phyloP scores from a whole-genome alignment of 2,329 filamentous ascomycete genomes.

The Onygenales sp. region DNA sequence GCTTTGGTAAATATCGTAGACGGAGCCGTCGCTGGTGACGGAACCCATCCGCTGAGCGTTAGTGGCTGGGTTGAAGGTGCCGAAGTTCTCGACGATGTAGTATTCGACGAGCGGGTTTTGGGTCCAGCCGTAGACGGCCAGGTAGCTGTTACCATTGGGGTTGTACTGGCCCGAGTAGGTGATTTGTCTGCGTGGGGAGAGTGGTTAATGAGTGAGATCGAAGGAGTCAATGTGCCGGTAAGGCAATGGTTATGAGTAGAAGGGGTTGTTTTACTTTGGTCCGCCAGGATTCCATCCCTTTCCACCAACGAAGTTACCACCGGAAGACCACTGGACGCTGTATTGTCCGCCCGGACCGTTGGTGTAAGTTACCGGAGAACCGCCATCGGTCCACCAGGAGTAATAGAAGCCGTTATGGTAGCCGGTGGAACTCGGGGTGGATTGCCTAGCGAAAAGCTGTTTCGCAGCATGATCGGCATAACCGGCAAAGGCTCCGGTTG shows the following conservation, averaged over 20 bases:
- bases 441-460: slow-evolving; percentile 5
- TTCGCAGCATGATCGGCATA: no score
- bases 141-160: slow-evolving; percentile 42
- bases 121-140: slow-evolving; percentile 30
- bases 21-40: slow-evolving; percentile 21
- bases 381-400: slow-evolving; percentile 51
- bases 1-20: slow-evolving; percentile 22
- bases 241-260: background rate
- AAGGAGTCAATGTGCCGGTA: background rate
- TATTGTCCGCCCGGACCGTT: slow-evolving; percentile 44
- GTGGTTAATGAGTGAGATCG: background rate
- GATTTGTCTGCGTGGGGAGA: slow-evolving; percentile 31
- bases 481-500: no score
- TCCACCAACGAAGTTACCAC: slow-evolving; percentile 41
- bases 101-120: slow-evolving; percentile 14
- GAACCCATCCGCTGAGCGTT: slow-evolving; percentile 15
- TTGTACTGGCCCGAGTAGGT: slow-evolving; percentile 41
- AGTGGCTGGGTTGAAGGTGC: background rate
- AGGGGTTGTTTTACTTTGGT: slow-evolving; percentile 18
- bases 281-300: slow-evolving; percentile 41
- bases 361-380: slow-evolving; percentile 44
- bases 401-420: slow-evolving; percentile 51
- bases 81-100: slow-evolving; percentile 4
- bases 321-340: slow-evolving; percentile 38
- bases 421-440: slow-evolving; percentile 40